These are phyloP conservation scores for Gentiana macrophylla DNA, from an alignment of 257 asterid species.

Conservation along the genomic window DNA sequence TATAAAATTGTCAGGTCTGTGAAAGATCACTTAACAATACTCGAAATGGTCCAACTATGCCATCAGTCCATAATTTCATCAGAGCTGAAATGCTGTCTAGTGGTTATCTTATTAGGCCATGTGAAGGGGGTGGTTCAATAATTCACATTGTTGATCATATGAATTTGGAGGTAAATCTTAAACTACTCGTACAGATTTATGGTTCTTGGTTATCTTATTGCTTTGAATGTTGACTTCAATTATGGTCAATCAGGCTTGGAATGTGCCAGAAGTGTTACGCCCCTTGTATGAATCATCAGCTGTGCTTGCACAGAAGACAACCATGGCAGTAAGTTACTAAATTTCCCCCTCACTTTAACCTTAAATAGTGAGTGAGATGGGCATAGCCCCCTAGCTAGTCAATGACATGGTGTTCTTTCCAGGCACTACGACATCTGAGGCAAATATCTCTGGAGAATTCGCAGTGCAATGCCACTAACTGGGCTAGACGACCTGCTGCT, in stretches of 20 bases:
- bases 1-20: slow-evolving; percentile 42
- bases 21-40: slow-evolving; percentile 81
- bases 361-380: neutral
- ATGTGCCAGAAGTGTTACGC: slow-evolving; percentile 87
- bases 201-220: neutral
- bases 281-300: slow-evolving; percentile 80
- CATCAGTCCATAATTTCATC: slow-evolving; percentile 68
- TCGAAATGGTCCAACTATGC: slow-evolving; percentile 88
- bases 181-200: neutral
- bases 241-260: slow-evolving; percentile 41
- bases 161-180: slow-evolving; percentile 54
- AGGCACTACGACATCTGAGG: slow-evolving; percentile 87
- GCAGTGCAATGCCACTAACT: slow-evolving; percentile 56
- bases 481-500: slow-evolving; percentile 92
- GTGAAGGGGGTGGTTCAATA: slow-evolving; percentile 89
- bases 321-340: slow-evolving; percentile 55
- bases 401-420: slow-evolving; percentile 1
- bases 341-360: neutral
- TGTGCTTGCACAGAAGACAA: slow-evolving; percentile 63
- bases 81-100: slow-evolving; percentile 86
- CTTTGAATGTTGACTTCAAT: neutral
- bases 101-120: slow-evolving; percentile 82
- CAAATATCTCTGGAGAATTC: slow-evolving; percentile 78
- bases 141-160: slow-evolving; percentile 88
- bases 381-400: neutral